Conservation (phyloP, 164 flowering plant species). For the Nymphaea thermarum region DNA sequence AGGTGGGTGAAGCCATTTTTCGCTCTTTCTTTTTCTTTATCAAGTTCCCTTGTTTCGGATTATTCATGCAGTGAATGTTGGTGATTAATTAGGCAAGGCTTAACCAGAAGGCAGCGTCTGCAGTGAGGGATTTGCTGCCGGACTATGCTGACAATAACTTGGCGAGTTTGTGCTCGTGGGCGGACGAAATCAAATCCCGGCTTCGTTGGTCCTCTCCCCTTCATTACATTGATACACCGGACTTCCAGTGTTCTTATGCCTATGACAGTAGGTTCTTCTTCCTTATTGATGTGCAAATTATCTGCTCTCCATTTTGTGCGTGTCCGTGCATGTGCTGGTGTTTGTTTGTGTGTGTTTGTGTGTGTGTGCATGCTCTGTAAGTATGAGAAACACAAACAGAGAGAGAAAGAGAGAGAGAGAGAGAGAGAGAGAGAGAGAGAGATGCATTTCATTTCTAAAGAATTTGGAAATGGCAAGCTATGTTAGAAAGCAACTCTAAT, state of each 20-base stretch:
- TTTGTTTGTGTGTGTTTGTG: too few relatives aligned
- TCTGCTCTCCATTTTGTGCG: too few relatives aligned
- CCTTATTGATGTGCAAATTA: not conserved
- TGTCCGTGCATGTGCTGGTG: too few relatives aligned
- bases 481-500: too few relatives aligned
- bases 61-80: too few relatives aligned
- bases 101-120: constrained; percentile 49
- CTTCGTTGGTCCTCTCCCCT: constrained; percentile 79
- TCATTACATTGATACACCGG: constrained; percentile 82
- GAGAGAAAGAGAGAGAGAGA: too few relatives aligned
- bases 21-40: not conserved
- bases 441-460: too few relatives aligned
- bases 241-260: constrained; percentile 48
- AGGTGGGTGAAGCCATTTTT: constrained; percentile 20
- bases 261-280: constrained; percentile 25
- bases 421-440: too few relatives aligned
- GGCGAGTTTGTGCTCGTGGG: constrained; percentile 68
- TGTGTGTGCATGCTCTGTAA: too few relatives aligned
- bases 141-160: constrained; percentile 43
- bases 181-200: constrained; percentile 56
- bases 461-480: too few relatives aligned
- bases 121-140: constrained; percentile 59
- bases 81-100: constrained; percentile 32
- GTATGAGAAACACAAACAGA: too few relatives aligned
- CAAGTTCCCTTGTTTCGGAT: too few relatives aligned